Base-by-base conservation (phyloP, 1,284 basidiomycete species). In the Boletus mariae region DNA sequence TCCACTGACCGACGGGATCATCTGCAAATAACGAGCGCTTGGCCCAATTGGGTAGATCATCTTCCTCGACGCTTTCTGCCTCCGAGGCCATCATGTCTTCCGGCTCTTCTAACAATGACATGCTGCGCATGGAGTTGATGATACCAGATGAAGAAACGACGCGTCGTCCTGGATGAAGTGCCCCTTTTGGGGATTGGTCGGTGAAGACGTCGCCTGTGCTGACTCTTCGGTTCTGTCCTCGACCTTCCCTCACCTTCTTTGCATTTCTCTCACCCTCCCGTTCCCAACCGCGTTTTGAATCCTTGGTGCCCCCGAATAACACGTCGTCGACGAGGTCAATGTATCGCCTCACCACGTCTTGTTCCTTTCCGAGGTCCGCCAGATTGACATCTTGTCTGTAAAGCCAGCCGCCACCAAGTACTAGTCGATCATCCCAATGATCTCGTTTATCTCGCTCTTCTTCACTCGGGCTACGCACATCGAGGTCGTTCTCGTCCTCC, bases 371-470 rank as follows among this genome's bases (percentile, higher is more conserved):
- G 45, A 93, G 68, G 31, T 84, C 76, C 15, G 69, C 70, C 15
- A 87, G 70, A 35, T 61, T 73, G 47, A 92, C 62, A 58, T 89
- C 85, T 58, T 82, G 80, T 50, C 71, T 77, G 64, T 94, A 94
- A 43, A 92, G 66, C 85, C 87, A 92, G 4, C 90, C 91, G 17
- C 83, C 83, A 25, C 85, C 84, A 5, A 90, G 72, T 0, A 90
- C 84, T 5, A 92, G 77, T 20, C 82, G 75, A 62, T 91, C 87
- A 61, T 92, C 90, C 90, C 90, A 92, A 13, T 77, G 71, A 56
- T 86, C 84, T 42, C 78, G 75, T 65, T 82, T 82, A 60, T 82
- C 76, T 46, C 73, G 73, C 57, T 80, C 81, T 54, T 80, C 82
- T 50, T 78, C 67, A 32, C 58, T 64, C 25, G 63, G 35, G 52